Conservation (phyloP, 352 stramenopile genomes). For the Phytopythium delawarense region DNA sequence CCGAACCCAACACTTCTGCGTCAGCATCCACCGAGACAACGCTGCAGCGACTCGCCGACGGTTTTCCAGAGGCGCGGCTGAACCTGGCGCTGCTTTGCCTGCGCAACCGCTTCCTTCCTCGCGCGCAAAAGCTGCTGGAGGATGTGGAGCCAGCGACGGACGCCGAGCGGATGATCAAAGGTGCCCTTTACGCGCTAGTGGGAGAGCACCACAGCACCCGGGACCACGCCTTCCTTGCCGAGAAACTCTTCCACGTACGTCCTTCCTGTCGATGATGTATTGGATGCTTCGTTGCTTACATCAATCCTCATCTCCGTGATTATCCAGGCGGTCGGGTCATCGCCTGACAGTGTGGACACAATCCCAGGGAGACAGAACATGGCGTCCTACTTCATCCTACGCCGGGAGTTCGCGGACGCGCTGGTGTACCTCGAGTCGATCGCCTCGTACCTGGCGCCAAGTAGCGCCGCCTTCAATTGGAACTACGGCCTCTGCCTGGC, state of each 20-base stretch:
- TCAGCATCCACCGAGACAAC: neutral
- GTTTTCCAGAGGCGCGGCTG: slow-evolving; percentile 29
- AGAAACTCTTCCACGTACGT: slow-evolving; percentile 62
- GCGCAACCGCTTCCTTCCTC: slow-evolving; percentile 38
- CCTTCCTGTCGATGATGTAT: neutral
- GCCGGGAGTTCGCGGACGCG: slow-evolving; percentile 58
- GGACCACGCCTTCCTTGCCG: slow-evolving; percentile 67
- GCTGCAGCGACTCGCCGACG: neutral
- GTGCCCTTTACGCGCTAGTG: slow-evolving; percentile 53
- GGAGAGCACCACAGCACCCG: slow-evolving; percentile 54
- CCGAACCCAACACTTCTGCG: neutral
- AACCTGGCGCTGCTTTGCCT: slow-evolving; percentile 58
- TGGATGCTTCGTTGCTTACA: neutral
- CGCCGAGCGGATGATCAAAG: slow-evolving; percentile 50
- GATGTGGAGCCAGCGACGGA: slow-evolving; percentile 38
- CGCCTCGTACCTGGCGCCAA: slow-evolving; percentile 33
- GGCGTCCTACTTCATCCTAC: slow-evolving; percentile 64
- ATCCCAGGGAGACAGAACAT: slow-evolving; percentile 69
- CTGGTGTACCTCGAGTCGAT: slow-evolving; percentile 75
- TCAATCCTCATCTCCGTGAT: neutral
- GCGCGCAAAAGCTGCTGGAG: slow-evolving; percentile 57
- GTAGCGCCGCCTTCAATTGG: slow-evolving; percentile 60
- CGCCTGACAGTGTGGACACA: slow-evolving; percentile 45
- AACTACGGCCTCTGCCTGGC: slow-evolving; percentile 70
- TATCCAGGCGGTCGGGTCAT: slow-evolving; percentile 35